These are phyloP conservation scores for Earliella scabrosa DNA, from an alignment of 1,284 basidiomycete genomes.

Conservation along the genomic window DNA sequence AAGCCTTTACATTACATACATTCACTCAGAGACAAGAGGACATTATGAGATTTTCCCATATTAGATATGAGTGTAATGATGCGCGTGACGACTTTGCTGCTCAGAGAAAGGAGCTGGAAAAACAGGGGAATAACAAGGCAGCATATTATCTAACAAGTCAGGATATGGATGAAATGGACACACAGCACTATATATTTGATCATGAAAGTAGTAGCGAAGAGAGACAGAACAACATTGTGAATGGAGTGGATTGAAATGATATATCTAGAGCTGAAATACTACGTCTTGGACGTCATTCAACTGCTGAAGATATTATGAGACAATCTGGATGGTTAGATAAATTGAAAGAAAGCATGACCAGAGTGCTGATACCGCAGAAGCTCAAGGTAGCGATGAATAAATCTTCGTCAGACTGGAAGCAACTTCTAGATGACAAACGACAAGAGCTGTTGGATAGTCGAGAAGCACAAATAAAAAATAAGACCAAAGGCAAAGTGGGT, in stretches of 20 bases:
- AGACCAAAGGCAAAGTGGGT: no score
- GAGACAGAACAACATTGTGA: neutral
- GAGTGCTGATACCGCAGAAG: neutral
- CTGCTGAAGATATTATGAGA: neutral
- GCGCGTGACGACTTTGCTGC: constrained; percentile 29
- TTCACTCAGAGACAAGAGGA: constrained; percentile 18
- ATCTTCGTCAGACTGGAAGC: neutral
- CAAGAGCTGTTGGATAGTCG: neutral
- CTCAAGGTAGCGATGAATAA: neutral
- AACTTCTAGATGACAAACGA: neutral
- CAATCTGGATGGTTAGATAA: neutral
- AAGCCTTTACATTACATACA: constrained; percentile 8
- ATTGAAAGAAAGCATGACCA: no score
- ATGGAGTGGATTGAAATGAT: neutral
- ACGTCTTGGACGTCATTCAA: neutral
- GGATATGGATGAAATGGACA: constrained; percentile 1
- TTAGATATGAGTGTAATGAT: no score
- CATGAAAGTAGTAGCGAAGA: neutral
- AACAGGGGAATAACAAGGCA: no score
- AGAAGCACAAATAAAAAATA: neutral
- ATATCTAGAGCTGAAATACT: neutral
- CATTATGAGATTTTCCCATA: constrained; percentile 24
- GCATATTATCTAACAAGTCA: neutral
- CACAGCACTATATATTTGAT: neutral
- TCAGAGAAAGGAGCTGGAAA: constrained; percentile 9